Percentiles rank a stretch among this genome's conserved stretches.
Conservation (phyloP, 2,329 filamentous ascomycete species). For the Microdochium nivale region DNA sequence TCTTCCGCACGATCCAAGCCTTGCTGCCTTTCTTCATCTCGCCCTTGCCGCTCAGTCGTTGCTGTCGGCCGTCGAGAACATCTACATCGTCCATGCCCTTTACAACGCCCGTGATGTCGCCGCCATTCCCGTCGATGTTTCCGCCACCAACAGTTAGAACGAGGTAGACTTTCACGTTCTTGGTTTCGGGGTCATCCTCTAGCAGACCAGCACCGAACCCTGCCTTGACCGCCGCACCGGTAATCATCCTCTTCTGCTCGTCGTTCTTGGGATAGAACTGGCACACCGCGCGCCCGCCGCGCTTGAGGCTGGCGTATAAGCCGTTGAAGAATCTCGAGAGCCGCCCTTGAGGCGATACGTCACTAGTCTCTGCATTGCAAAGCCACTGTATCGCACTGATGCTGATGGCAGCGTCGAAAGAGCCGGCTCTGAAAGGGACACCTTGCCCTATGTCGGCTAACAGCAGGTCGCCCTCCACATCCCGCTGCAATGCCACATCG, state of each 20-base stretch:
- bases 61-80: constrained; percentile 60
- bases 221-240: constrained; percentile 78
- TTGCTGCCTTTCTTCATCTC: constrained; percentile 73
- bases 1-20: constrained; percentile 76
- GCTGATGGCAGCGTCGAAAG: constrained; percentile 90
- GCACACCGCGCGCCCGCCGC: constrained; percentile 85
- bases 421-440: constrained; percentile 83
- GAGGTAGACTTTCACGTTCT: constrained; percentile 93
- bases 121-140: constrained; percentile 39
- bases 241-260: constrained; percentile 85
- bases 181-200: constrained; percentile 92
- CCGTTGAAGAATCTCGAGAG: constrained; percentile 86
- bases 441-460: constrained; percentile 94
- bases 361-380: constrained; percentile 86
- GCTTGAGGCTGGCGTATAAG: constrained; percentile 72
- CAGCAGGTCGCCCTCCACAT: constrained; percentile 89
- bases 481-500: constrained; percentile 83
- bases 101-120: constrained; percentile 87
- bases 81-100: constrained; percentile 83
- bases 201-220: constrained; percentile 92
- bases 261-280: constrained; percentile 99
- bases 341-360: constrained; percentile 71
- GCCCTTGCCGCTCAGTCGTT: constrained; percentile 37
- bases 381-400: constrained; percentile 98
- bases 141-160: constrained; percentile 78